Conservation (phyloP, 139 green algal species). For the Limnomonas spitsbergensis region DNA sequence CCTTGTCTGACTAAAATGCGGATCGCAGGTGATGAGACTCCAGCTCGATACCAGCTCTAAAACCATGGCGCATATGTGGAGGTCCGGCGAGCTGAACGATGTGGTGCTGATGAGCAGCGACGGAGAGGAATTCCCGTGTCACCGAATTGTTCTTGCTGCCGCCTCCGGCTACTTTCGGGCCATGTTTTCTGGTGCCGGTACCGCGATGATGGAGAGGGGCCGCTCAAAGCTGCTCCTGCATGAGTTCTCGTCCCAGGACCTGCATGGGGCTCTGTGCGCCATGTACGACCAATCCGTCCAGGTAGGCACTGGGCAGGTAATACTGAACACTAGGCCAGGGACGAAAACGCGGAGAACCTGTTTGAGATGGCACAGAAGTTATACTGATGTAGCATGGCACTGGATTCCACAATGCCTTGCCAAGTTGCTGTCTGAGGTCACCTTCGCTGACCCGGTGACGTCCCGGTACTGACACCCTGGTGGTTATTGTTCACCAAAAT, state of each 20-base stretch:
- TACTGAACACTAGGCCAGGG: not conserved
- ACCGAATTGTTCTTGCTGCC: conserved; percentile 5
- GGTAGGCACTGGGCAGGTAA: not conserved
- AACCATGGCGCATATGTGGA: not conserved
- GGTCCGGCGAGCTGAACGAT: not conserved
- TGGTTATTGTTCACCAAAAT: not conserved
- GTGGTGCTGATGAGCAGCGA: not conserved
- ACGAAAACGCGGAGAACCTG: not conserved
- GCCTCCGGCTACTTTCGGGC: conserved; percentile 9
- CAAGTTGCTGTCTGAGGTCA: no score
- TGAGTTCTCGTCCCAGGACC: not conserved
- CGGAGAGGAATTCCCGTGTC: not conserved
- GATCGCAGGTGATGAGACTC: no score
- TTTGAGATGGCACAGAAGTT: no score
- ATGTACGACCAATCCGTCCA: not conserved
- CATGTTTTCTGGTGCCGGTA: conserved; percentile 4
- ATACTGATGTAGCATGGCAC: no score
- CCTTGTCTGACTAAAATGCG: no score
- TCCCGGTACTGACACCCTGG: not conserved
- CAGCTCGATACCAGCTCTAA: not conserved
- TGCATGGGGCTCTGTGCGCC: not conserved
- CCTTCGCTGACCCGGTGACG: not conserved
- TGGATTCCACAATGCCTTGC: not conserved
- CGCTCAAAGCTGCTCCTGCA: not conserved
- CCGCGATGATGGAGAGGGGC: not conserved